These are phyloP conservation scores for Discostella pseudostelligera DNA, from an alignment of 108 stramenopile genomes.

Conservation along the genomic window DNA sequence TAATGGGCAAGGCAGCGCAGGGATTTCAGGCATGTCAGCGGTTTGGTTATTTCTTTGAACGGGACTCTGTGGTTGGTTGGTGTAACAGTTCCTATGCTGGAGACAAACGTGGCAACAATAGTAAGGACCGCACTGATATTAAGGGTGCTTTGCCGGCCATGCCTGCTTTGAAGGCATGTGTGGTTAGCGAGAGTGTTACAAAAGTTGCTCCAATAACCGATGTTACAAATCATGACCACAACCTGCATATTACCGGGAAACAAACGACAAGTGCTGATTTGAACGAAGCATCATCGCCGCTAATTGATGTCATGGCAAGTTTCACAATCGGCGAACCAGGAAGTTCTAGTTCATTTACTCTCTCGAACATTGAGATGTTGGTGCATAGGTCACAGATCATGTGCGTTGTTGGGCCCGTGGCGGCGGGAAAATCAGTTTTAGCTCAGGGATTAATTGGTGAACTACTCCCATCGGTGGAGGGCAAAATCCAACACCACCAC, in stretches of 20 bases:
- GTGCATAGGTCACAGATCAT: slow-evolving; percentile 55
- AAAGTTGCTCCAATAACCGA: background rate
- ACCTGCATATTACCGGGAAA: background rate
- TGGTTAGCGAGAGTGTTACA: background rate
- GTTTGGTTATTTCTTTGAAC: slow-evolving; percentile 55
- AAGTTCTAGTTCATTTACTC: slow-evolving; percentile 44
- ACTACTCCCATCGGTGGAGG: no score
- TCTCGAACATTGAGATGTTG: slow-evolving; percentile 48
- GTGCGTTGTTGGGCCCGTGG: slow-evolving; percentile 57
- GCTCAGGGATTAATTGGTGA: slow-evolving; percentile 78
- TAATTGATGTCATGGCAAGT: slow-evolving; percentile 26
- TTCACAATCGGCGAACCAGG: slow-evolving; percentile 24
- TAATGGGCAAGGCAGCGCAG: slow-evolving; percentile 70
- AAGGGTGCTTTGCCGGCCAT: background rate
- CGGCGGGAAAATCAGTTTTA: slow-evolving; percentile 79
- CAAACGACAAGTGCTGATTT: background rate
- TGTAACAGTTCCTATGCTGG: background rate
- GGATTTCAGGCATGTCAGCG: slow-evolving; percentile 63
- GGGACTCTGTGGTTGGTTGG: slow-evolving; percentile 20
- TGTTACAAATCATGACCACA: no score
- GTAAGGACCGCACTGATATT: background rate
- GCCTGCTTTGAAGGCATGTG: background rate
- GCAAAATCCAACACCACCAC: no score
- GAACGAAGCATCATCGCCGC: background rate
- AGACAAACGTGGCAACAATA: background rate